phyloP scores from a whole-genome alignment of 2,329 filamentous ascomycete species.

The Fusarium longipes region DNA sequence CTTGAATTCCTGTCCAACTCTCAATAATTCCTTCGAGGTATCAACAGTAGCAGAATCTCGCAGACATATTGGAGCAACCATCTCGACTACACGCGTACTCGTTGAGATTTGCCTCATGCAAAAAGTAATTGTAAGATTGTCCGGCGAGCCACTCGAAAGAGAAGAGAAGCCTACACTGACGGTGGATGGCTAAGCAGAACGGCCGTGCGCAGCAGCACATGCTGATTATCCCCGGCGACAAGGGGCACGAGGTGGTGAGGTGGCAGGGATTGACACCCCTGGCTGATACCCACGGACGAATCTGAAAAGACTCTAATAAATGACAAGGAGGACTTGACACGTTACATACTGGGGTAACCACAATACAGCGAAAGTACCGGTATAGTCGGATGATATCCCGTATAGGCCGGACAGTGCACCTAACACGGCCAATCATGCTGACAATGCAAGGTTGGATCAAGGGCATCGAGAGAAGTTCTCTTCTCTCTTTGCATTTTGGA shows the following conservation, averaged over 20 bases:
- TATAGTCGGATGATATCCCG: constrained; percentile 2
- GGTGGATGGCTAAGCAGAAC: constrained; percentile 15
- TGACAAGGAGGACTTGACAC: constrained; percentile 39
- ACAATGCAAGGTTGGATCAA: not conserved
- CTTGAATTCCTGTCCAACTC: not conserved
- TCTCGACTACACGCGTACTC: not conserved
- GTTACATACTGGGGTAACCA: constrained; percentile 36
- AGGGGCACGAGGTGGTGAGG: constrained; percentile 27
- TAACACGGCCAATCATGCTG: constrained; percentile 13
- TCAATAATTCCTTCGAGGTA: constrained; percentile 10
- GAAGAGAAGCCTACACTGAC: constrained; percentile 23
- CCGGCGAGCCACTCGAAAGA: constrained; percentile 17
- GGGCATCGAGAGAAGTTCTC: constrained; percentile 9
- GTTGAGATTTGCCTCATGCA: not conserved
- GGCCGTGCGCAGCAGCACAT: constrained; percentile 19
- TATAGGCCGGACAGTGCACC: constrained; percentile 9
- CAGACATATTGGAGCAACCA: not conserved
- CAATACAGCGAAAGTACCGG: not conserved
- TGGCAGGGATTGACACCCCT: constrained; percentile 21
- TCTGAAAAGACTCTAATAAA: constrained; percentile 30
- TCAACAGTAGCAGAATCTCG: constrained; percentile 4
- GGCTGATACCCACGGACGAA: constrained; percentile 16
- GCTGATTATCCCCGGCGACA: constrained; percentile 37
- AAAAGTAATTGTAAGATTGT: constrained; percentile 3
- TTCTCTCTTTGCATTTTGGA: not conserved